phyloP scores from a whole-genome alignment of 1,284 basidiomycete species.

The Coriolopsis trogii region DNA sequence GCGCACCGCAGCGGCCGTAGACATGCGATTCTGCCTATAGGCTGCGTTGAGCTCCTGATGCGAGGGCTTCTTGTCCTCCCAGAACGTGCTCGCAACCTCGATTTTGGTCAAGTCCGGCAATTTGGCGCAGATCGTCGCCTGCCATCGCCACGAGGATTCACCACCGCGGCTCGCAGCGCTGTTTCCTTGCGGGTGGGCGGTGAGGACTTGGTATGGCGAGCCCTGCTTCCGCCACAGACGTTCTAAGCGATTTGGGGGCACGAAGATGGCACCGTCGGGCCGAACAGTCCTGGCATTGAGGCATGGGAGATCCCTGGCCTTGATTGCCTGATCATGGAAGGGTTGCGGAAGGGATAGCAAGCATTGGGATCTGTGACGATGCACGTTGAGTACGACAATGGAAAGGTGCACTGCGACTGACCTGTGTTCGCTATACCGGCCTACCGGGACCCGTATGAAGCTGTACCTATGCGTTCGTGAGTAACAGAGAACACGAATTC shows the following conservation, averaged over 20 bases:
- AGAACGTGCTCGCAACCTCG: constrained; percentile 55
- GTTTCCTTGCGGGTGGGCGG: constrained; percentile 38
- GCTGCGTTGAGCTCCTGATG: constrained; percentile 52
- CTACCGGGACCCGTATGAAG: constrained; percentile 47
- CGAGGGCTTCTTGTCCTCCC: constrained; percentile 62
- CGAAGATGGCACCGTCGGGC: constrained; percentile 52
- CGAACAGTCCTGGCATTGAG: constrained; percentile 47
- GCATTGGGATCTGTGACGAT: constrained; percentile 45
- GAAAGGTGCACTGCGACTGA: constrained; percentile 26
- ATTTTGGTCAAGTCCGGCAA: constrained; percentile 49
- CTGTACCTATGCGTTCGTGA: too few species aligned
- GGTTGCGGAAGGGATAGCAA: constrained; percentile 54
- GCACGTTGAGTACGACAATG: background rate
- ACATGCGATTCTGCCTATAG: constrained; percentile 61
- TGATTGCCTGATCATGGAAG: constrained; percentile 30
- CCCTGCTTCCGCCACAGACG: constrained; percentile 43
- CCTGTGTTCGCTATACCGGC: constrained; percentile 46
- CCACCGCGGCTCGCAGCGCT: constrained; percentile 38
- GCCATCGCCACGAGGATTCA: constrained; percentile 52
- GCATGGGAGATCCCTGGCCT: constrained; percentile 39
- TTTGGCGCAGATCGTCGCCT: constrained; percentile 50
- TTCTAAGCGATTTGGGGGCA: constrained; percentile 41
- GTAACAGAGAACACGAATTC: background rate
- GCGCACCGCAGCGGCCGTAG: constrained; percentile 50
- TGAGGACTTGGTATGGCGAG: constrained; percentile 51